A percentile compares a stretch with the other conserved stretches of the same genome.
Conservation (phyloP, 2,329 filamentous ascomycete species). For the Cladosporium velox region DNA sequence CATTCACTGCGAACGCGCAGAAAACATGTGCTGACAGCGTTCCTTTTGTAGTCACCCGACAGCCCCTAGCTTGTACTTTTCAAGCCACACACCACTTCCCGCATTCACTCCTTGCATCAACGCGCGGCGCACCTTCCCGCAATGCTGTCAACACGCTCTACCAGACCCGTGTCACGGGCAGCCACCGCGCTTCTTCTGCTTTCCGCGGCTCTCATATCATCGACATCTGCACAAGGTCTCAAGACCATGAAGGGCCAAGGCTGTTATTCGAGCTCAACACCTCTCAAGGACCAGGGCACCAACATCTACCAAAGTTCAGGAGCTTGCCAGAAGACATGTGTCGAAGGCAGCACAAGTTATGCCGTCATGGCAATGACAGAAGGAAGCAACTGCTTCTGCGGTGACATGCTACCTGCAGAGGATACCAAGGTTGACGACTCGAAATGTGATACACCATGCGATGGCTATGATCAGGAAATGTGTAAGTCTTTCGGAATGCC, state of each 20-base stretch:
- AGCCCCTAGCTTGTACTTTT: not conserved
- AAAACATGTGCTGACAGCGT: slow-evolving; percentile 5
- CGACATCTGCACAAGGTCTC: slow-evolving; percentile 15
- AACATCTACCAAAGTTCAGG: slow-evolving; percentile 58
- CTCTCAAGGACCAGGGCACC: slow-evolving; percentile 50
- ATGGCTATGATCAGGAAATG: slow-evolving; percentile 60
- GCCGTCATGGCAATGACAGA: slow-evolving; percentile 65
- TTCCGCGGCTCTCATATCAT: slow-evolving; percentile 18
- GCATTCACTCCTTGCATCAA: slow-evolving; percentile 27
- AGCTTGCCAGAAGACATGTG: slow-evolving; percentile 57
- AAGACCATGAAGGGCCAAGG: slow-evolving; percentile 41
- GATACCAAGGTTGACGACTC: slow-evolving; percentile 56
- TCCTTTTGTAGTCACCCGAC: slow-evolving; percentile 13
- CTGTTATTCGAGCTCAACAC: slow-evolving; percentile 54
- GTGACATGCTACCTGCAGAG: slow-evolving; percentile 64
- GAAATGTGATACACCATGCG: slow-evolving; percentile 67
- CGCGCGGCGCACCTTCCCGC: slow-evolving; percentile 19
- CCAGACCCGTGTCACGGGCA: slow-evolving; percentile 23
- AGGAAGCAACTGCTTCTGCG: slow-evolving; percentile 71
- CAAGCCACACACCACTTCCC: slow-evolving; percentile 8
- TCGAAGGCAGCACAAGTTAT: slow-evolving; percentile 41
- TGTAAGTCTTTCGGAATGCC: slow-evolving; percentile 52
- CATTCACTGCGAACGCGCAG: slow-evolving; percentile 2
- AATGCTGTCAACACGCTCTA: slow-evolving; percentile 29
- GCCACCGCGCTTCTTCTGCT: slow-evolving; percentile 22